A percentile compares a stretch with the other conserved stretches of the same genome.
Conservation (phyloP, 164 flowering plant species). For the Macadamia tetraphylla region DNA sequence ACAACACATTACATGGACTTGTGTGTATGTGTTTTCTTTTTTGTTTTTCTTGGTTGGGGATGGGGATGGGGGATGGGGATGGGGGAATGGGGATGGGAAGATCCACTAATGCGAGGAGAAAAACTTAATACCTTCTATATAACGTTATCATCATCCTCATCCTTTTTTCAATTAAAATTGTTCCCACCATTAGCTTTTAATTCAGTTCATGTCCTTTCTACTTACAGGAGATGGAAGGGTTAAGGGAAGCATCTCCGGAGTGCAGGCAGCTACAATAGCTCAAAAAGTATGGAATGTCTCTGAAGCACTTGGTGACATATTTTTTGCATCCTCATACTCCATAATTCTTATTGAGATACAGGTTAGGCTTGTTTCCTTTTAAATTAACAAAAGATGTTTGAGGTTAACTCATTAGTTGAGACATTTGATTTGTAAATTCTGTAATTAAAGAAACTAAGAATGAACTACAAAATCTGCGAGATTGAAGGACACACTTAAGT, state of each 20-base stretch:
- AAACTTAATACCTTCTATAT: too few species aligned
- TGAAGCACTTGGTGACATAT: too few species aligned
- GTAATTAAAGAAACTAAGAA: slow-evolving; percentile 3
- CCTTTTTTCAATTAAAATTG: neutral
- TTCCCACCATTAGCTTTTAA: neutral
- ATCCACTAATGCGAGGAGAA: too few species aligned
- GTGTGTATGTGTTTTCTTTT: too few species aligned
- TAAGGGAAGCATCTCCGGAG: slow-evolving; percentile 38
- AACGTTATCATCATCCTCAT: too few species aligned
- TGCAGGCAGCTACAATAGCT: slow-evolving; percentile 9
- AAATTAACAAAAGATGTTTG: neutral
- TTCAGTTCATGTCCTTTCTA: neutral
- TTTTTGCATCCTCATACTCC: too few species aligned
- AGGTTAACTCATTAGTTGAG: neutral
- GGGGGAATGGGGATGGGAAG: too few species aligned
- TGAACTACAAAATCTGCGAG: neutral
- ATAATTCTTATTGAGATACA: too few species aligned
- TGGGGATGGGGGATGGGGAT: too few species aligned
- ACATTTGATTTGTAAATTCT: neutral
- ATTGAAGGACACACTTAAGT: slow-evolving; percentile 62
- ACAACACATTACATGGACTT: neutral
- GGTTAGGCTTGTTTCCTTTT: too few species aligned
- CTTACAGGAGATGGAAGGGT: slow-evolving; percentile 37
- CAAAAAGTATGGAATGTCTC: slow-evolving; percentile 26
- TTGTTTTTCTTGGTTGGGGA: neutral